Base-by-base conservation (phyloP, 2,329 filamentous ascomycete genomes). In the Botrytis porri region DNA sequence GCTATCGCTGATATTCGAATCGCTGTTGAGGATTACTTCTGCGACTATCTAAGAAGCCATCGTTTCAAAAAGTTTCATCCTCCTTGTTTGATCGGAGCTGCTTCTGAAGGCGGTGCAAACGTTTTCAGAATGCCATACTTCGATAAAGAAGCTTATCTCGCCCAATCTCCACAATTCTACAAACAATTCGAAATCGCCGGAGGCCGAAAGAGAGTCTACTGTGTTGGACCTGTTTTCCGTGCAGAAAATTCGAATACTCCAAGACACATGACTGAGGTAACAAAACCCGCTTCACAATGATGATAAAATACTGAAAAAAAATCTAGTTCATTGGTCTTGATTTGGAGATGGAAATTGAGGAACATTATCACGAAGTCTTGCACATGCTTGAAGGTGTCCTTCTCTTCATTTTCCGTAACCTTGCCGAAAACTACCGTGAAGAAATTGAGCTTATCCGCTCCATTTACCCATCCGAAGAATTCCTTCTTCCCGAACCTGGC, bases 111-210 rank as follows among this genome's bases (percentile, higher is more conserved):
- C 79, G 96, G 96, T 76, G 90, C 90, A 77, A 97, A 95, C 81
- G 95, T 98, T 59, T 98, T 99, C 83, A 88, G 91, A 78, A 86
- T 98, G 78, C 90, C 91, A 61, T 98, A 98, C 84, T 98, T 98
- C 82, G 93, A 92, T 77, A 89, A 92, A 80, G 89, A 92, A 76
- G 95, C 94, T 1, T 96, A 86, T 81, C 86, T 96, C 32, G 93
- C 93, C 9, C 93, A 95, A 81, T 92, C 89, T 9, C 93, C 93
- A 9, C 93, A 96, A 80, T 92, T 96, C 78, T 95, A 95, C 84
- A 96, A 97, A 86, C 93, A 97, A 81, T 90, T 93, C 82, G 90
- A 95, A 81, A 94, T 97, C 82, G 92, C 92, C 2, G 91, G 92
- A 74, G 90, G 92, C 37, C 88, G 92, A 79, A 89, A 95, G 84